Evolutionary conservation across 2,329 filamentous ascomycete genomes (phyloP), one percentile per base, ranked within the genome.

Genomic region (Cladosporium sp.): DNA sequence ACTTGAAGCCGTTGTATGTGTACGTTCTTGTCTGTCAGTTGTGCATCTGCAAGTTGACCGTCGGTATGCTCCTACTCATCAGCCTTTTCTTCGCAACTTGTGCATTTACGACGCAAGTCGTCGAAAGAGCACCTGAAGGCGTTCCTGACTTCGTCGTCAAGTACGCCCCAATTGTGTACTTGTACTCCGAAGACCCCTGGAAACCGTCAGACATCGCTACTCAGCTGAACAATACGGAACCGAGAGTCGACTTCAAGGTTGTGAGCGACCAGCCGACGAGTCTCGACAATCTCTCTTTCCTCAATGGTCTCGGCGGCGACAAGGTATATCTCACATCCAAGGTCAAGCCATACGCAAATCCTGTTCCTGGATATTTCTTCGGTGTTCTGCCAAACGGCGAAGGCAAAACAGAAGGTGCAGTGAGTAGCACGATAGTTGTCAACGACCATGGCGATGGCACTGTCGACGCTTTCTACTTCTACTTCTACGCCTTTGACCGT

Each of bases 391-490:
- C 88, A 0, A 80, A 86, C 71, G 71, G 72, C 10, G 74, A 77
- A 6, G 85, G 86, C 7, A 80, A 82, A 65, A 88, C 84, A 0
- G 74, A 80, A 1, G 78, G 80, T 44, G 84, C 84, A 2, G 80
- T 81, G 3, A 82, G 82, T 4, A 81, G 81, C 44, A 80, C 81
- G 0, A 81, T 90, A 36, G 83, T 91, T 24, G 81, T 88, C 4
- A 84, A 83, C 65, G 82, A 88, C 69, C 86, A 87, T 67, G 84
- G 82, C 0, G 77, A 81, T 61, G 79, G 80, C 28, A 79, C 78
- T 4, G 76, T 88, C 2, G 86, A 89, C 77, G 86, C 82, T 0
- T 89, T 88, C 71, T 89, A 88, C 75, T 86, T 88, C 74, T 88
- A 87, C 71, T 88, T 88, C 70, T 87, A 86, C 71, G 82, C 85